Evolutionary conservation across 495 filamentous ascomycete species (phyloP).

Genomic region (Melanomma pulvis-pyrius): DNA sequence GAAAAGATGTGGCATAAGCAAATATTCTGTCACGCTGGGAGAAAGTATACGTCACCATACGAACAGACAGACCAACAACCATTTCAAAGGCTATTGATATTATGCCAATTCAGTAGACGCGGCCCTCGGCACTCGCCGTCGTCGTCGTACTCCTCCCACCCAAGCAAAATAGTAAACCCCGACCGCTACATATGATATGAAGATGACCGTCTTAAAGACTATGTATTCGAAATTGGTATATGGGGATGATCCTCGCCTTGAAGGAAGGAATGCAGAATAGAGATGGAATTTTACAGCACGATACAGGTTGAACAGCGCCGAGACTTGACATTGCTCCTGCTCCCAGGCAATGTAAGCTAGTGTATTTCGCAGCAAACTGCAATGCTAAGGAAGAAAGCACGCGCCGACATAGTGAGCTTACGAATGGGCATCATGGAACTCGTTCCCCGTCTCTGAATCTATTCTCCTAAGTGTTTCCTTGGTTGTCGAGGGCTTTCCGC

Average conservation of each 20-base stretch:
- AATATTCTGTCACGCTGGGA: too few relatives aligned
- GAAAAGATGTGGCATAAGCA: too few relatives aligned
- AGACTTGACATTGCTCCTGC: neutral
- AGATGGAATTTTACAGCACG: neutral
- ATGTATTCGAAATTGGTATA: neutral
- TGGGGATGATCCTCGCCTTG: neutral
- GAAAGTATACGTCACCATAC: too few relatives aligned
- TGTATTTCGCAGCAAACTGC: neutral
- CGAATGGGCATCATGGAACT: slow-evolving; percentile 60
- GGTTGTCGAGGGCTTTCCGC: slow-evolving; percentile 16
- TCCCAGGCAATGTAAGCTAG: neutral
- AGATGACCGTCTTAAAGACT: too few relatives aligned
- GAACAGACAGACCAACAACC: too few relatives aligned
- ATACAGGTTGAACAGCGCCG: too few relatives aligned
- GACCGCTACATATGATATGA: too few relatives aligned
- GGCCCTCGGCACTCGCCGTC: too few relatives aligned
- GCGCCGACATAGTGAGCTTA: neutral
- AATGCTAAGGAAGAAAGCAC: neutral
- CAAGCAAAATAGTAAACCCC: too few relatives aligned
- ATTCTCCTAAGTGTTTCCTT: slow-evolving; percentile 47
- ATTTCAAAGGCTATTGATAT: too few relatives aligned
- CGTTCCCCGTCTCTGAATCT: slow-evolving; percentile 54
- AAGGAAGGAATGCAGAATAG: neutral
- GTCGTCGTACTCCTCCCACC: too few relatives aligned
- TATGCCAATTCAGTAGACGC: too few relatives aligned